Base-by-base conservation (phyloP, 2,329 filamentous ascomycete species). In the Thermoascus crustaceus region DNA sequence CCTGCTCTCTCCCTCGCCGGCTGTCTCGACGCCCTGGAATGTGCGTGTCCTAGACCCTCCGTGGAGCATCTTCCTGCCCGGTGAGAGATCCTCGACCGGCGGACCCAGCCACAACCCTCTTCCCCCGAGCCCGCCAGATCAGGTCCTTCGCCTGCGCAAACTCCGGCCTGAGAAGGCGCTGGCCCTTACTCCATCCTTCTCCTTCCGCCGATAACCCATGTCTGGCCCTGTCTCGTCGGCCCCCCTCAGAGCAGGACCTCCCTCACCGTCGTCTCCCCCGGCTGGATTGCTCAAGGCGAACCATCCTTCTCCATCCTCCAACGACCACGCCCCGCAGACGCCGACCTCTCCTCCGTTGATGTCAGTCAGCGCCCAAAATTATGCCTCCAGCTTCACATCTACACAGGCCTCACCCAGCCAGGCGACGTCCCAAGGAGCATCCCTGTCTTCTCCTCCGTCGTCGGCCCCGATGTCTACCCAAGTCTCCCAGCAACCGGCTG, bases 341-440 rank as follows among this genome's bases (percentile, higher is more conserved):
- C 58, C 58, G 44, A 62, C 56, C 51, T 66, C 63, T 41, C 58
- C 62, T 63, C 60, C 61, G 57, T 68, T 66, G 58, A 69, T 69
- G 66, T 68, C 65, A 59, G 61, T 66, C 53, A 63, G 61, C 49
- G 58, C 64, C 52, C 61, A 61, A 53, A 67, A 60, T 49, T 61
- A 69, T 69, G 66, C 59, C 56, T 58, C 62, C 50, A 55, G 57
- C 48, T 60, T 64, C 53, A 53, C 57, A 54, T 57, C 63, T 48
- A 54, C 58, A 51, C 62, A 67, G 53, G 54, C 61, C 50, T 65
- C 64, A 54, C 59, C 64, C 44, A 58, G 60, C 48, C 57, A 65
- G 57, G 54, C 60, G 52, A 59, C 57, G 46, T 54, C 55, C 49
- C 61, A 61, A 54, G 50, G 55, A 46, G 50, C 56, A 39, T 54